phyloP scores from a whole-genome alignment of 1,284 basidiomycete genomes.

The Leccinum fallax region DNA sequence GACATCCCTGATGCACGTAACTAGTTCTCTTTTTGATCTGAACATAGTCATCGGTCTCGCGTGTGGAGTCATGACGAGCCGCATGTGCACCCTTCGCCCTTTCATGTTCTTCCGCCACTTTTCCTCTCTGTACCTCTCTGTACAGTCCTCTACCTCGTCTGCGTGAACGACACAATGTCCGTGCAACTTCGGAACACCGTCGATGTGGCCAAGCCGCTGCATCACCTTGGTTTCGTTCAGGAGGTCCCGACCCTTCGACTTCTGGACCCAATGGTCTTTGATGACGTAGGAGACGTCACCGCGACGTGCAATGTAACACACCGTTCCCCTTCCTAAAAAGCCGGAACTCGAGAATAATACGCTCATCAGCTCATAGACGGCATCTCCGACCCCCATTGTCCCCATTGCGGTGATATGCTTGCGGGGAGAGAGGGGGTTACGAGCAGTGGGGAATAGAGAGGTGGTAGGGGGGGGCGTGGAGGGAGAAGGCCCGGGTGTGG shows the following conservation, averaged over 20 bases:
- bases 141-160: not conserved
- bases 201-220: not conserved
- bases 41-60: not conserved
- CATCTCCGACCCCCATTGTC: not conserved
- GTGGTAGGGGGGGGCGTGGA: not conserved
- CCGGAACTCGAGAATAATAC: constrained; percentile 3
- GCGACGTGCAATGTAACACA: not conserved
- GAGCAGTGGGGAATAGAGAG: not conserved
- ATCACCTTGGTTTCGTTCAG: not conserved
- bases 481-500: not conserved
- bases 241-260: not conserved
- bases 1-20: not conserved
- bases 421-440: not conserved
- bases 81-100: not conserved
- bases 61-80: not conserved
- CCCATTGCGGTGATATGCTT: not conserved
- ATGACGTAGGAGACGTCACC: not conserved
- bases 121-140: not conserved
- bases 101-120: not conserved
- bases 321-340: constrained; percentile 1
- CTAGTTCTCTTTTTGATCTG: not conserved
- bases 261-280: constrained; percentile 3
- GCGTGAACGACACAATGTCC: not conserved
- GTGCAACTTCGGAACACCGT: not conserved
- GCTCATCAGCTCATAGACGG: not conserved